These are phyloP conservation scores for Rhizopus stolonifer DNA, from an alignment of 371 early-diverging fungal species.

Conservation along the genomic window DNA sequence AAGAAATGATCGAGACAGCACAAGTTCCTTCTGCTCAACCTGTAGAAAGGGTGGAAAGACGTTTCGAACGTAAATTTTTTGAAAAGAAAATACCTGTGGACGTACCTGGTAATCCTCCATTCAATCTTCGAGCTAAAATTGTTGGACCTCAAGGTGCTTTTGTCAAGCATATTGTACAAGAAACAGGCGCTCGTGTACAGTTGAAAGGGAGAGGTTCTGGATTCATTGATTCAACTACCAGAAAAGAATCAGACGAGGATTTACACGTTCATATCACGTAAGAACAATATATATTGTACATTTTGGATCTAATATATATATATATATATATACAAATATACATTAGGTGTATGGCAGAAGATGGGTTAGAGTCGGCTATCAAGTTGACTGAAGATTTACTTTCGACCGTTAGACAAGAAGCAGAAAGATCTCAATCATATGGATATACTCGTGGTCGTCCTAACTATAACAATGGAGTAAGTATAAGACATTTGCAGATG, in stretches of 20 bases:
- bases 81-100: conserved; percentile 73
- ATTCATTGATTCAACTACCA: conserved; percentile 65
- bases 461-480: conserved; percentile 21
- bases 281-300: conserved; percentile 26
- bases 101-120: conserved; percentile 68
- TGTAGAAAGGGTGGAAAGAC: conserved; percentile 10
- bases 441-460: conserved; percentile 37
- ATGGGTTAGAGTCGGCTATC: conserved; percentile 68
- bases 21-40: conserved; percentile 25
- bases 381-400: conserved; percentile 74
- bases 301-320: no score
- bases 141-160: conserved; percentile 85
- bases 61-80: conserved; percentile 43
- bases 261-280: conserved; percentile 81
- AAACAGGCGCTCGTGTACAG: conserved; percentile 77
- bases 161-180: conserved; percentile 85
- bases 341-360: conserved; percentile 61
- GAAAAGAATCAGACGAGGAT: conserved; percentile 75
- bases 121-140: conserved; percentile 82
- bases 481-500: conserved; percentile 8
- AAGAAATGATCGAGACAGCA: conserved; percentile 67
- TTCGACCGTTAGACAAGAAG: conserved; percentile 72
- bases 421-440: conserved; percentile 47
- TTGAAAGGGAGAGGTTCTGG: conserved; percentile 86
- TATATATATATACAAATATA: not conserved